phyloP scores from a whole-genome alignment of 1,284 basidiomycete genomes.

The Puccinia triticina region DNA sequence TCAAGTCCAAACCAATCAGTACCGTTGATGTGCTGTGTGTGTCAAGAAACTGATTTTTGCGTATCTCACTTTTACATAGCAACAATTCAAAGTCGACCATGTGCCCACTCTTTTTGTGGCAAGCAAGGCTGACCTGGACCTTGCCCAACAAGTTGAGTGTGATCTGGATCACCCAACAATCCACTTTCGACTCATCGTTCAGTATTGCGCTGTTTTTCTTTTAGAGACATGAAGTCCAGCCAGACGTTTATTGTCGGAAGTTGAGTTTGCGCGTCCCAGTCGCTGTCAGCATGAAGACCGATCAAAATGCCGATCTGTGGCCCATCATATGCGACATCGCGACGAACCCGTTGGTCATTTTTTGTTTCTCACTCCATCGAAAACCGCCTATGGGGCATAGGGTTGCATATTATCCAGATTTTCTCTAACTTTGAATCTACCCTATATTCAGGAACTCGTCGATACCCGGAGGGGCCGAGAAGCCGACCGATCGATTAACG shows the following conservation, averaged over 20 bases:
- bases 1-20: background rate
- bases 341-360: constrained; percentile 73
- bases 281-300: constrained; percentile 81
- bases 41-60: background rate
- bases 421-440: background rate
- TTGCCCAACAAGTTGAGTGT: constrained; percentile 78
- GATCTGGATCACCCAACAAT: background rate
- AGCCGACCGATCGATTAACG: constrained; percentile 39
- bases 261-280: constrained; percentile 83
- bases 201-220: background rate
- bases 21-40: background rate
- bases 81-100: constrained; percentile 93
- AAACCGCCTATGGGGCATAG: background rate
- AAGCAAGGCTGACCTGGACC: constrained; percentile 94
- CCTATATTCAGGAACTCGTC: constrained; percentile 39
- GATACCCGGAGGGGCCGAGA: constrained; percentile 48
- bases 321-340: constrained; percentile 80
- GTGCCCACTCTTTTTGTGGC: constrained; percentile 96
- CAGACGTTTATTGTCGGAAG: constrained; percentile 90
- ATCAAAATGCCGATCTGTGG: constrained; percentile 85
- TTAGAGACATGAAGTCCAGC: constrained; percentile 94
- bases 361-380: constrained; percentile 57
- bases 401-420: background rate
- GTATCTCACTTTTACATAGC: constrained; percentile 65
- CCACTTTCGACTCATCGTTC: background rate